These are phyloP conservation scores for Auxenochlorella pyrenoidosa DNA, from an alignment of 139 green algal genomes.

Conservation along the genomic window DNA sequence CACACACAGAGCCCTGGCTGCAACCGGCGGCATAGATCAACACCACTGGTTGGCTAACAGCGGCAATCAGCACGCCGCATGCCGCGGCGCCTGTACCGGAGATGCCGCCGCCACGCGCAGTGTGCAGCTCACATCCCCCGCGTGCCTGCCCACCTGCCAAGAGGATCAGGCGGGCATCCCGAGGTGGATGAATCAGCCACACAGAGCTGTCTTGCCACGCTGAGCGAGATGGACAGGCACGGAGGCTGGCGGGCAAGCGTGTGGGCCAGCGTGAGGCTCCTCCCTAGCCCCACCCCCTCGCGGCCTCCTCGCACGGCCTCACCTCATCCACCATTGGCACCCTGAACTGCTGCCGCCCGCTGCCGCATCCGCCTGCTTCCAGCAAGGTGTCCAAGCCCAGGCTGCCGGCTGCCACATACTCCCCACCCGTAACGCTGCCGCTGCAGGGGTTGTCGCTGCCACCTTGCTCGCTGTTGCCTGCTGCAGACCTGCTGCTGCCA, in stretches of 20 bases:
- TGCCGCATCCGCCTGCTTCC: background rate
- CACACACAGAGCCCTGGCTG: too few species aligned
- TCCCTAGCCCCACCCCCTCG: too few species aligned
- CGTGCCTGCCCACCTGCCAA: constrained; percentile 17
- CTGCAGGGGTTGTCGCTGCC: background rate
- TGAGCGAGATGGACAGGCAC: background rate
- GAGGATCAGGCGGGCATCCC: too few species aligned
- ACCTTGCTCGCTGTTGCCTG: background rate
- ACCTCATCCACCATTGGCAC: constrained; percentile 24
- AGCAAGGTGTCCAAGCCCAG: constrained; percentile 4
- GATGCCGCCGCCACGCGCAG: background rate
- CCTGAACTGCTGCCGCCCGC: background rate
- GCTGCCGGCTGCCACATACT: constrained; percentile 16
- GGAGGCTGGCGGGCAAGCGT: too few species aligned
- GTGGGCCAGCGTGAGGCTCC: too few species aligned
- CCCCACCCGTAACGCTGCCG: too few species aligned
- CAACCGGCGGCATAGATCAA: too few species aligned
- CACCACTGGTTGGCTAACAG: too few species aligned
- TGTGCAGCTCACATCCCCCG: constrained; percentile 1
- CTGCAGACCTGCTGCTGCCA: background rate
- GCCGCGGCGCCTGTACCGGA: background rate
- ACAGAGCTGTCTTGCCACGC: too few species aligned
- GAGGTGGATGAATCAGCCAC: too few species aligned
- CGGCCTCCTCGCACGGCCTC: too few species aligned
- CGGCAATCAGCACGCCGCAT: too few species aligned